phyloP scores from a whole-genome alignment of 371 early-diverging fungal species.

The Aphelidium insulamus region DNA sequence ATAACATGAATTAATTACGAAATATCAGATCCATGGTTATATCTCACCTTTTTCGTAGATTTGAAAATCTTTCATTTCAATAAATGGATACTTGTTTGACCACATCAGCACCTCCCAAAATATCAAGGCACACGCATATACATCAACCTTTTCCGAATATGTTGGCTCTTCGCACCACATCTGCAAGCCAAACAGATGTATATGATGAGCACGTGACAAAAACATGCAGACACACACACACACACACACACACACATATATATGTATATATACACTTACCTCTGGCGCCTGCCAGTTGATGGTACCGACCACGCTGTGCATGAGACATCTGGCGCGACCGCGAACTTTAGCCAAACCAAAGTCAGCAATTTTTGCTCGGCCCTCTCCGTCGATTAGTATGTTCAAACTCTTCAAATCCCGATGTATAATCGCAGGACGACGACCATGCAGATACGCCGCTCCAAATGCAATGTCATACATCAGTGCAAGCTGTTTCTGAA shows the following conservation, averaged over 20 bases:
- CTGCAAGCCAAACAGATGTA: too few species aligned
- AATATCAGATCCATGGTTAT: background rate
- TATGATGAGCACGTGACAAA: too few species aligned
- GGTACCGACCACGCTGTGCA: constrained; percentile 51
- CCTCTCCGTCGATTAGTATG: constrained; percentile 35
- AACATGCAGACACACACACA: too few species aligned
- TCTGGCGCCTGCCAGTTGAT: constrained; percentile 65
- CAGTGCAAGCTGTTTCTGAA: constrained; percentile 31
- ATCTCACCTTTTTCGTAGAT: constrained; percentile 18
- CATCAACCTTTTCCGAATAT: constrained; percentile 48
- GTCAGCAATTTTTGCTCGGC: constrained; percentile 53
- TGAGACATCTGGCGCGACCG: constrained; percentile 31
- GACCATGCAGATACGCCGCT: constrained; percentile 37
- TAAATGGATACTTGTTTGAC: constrained; percentile 46
- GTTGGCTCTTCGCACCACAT: constrained; percentile 43
- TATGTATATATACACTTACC: too few species aligned
- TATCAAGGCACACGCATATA: constrained; percentile 45
- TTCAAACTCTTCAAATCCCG: constrained; percentile 74
- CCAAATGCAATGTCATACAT: constrained; percentile 66
- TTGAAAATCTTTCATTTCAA: constrained; percentile 33
- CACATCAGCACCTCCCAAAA: constrained; percentile 61
- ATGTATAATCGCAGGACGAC: constrained; percentile 33
- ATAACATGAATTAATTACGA: constrained; percentile 1
- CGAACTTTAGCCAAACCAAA: constrained; percentile 55
- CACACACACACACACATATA: too few species aligned